Base-by-base conservation (phyloP, 345 rosid species). In the Punica granatum region DNA sequence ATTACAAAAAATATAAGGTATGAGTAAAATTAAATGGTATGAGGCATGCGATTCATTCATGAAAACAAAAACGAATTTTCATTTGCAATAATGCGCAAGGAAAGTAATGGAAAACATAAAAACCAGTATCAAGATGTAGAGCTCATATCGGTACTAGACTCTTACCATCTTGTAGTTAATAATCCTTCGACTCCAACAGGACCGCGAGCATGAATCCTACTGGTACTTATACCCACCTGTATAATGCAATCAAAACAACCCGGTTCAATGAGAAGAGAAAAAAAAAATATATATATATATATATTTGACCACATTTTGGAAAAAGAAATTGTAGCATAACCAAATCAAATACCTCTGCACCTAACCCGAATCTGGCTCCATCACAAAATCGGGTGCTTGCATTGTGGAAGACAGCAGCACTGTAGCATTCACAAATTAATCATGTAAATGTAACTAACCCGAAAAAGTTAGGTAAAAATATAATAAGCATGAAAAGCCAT, bases 351-450 rank as follows among this genome's bases (percentile, higher is more conserved):
- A 94, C 98, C 99, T 95, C 99, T 62, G 99, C 99, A 32, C 99
- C 99, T 63, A 92, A 84, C 30, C 98, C 99, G 69, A 95, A 95
- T 42, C 98, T 85, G 62, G 96, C 96, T 25, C 98, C 97, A 33
- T 95, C 99, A 39, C 92, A 90, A 70, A 92, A 95, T 76, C 99
- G 87, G 28, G 98, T 88, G 85, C 98, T 92, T 69, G 97, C 98
- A 53, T 95, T 95, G 74, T 92, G 99, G 72, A 95, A 92, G 66
- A 95, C 99, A 75, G 98, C 98, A 80, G 99, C 98, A 66, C 99
- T 92, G 87, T 42, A 63, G 23, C n/a, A 61, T 64, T 34, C 26
- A 3, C 28, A 61, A 33, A 25, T n/a, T 8, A 4, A 54, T 35
- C 66, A 36, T 37, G 30, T 31, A 31, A 37, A 26, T 31, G 12